phyloP scores from a whole-genome alignment of 768 basidiomycete species.

The Fomitopsis pulvina region DNA sequence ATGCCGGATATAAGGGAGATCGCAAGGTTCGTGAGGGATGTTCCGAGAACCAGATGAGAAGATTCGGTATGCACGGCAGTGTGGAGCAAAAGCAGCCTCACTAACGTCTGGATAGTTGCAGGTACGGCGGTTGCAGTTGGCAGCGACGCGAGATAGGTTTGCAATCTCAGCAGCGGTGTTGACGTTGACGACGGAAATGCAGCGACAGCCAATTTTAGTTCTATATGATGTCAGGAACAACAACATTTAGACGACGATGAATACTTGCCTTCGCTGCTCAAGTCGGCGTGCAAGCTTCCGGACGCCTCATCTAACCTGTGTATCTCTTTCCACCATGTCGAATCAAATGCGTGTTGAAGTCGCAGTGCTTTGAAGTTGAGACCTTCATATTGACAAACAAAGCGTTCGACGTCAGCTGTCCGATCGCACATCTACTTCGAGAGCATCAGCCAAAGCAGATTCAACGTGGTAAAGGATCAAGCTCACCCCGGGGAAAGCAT shows the following conservation, averaged over 20 bases:
- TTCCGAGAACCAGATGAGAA: conserved; percentile 77
- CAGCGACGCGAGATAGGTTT: conserved; percentile 52
- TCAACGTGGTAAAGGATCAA: not conserved
- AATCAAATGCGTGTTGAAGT: conserved; percentile 71
- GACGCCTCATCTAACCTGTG: conserved; percentile 24
- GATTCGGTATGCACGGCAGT: conserved; percentile 50
- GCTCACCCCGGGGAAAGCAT: conserved; percentile 56
- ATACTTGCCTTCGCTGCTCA: conserved; percentile 45
- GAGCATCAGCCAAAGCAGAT: not conserved
- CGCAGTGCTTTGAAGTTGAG: conserved; percentile 58
- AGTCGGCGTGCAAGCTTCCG: conserved; percentile 37
- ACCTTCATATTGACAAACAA: conserved; percentile 41
- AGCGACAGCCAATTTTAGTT: conserved; percentile 13
- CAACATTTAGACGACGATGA: too few relatives aligned
- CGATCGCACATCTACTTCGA: conserved; percentile 44
- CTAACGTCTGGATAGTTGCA: conserved; percentile 50
- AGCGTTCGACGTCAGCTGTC: conserved; percentile 41
- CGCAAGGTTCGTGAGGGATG: conserved; percentile 69
- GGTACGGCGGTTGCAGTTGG: conserved; percentile 70
- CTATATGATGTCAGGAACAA: conserved; percentile 9
- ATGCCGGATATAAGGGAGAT: conserved; percentile 68
- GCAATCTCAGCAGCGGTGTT: conserved; percentile 28
- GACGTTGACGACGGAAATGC: conserved; percentile 6
- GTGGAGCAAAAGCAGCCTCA: conserved; percentile 63
- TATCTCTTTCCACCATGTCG: conserved; percentile 54